Percentiles rank a stretch among this genome's conserved stretches.
Conservation (phyloP, 257 asterid species). For the Solanum gandarillasii region DNA sequence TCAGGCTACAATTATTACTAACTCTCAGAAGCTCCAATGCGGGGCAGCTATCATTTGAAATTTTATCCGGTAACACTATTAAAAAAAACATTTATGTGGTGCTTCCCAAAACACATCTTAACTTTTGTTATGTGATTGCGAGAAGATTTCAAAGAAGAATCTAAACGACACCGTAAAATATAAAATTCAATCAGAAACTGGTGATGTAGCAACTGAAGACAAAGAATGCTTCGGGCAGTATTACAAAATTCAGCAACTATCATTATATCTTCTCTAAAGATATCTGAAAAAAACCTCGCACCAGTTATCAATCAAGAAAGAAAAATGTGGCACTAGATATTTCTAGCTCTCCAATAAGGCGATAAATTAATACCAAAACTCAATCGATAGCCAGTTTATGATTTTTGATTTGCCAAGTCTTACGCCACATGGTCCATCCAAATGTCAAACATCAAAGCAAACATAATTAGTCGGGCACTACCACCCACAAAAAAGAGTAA, state of each 20-base stretch:
- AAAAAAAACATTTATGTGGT: background rate
- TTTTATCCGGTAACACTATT: background rate
- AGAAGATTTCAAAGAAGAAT: background rate
- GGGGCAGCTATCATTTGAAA: background rate
- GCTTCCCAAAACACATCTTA: background rate
- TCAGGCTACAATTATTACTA: background rate
- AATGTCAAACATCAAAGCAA: background rate
- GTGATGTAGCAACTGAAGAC: background rate
- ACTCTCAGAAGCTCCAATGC: background rate
- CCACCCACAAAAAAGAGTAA: background rate
- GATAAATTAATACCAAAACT: background rate
- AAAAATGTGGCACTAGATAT: background rate
- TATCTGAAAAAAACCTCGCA: background rate
- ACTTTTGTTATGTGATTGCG: background rate
- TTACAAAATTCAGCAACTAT: background rate
- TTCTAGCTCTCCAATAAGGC: background rate
- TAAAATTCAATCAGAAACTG: background rate
- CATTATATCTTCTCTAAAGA: background rate
- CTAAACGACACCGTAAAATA: background rate
- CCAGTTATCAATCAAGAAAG: background rate
- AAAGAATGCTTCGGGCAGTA: background rate
- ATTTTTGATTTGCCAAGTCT: background rate
- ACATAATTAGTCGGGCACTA: background rate
- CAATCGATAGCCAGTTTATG: background rate
- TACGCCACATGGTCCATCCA: background rate